phyloP scores from a whole-genome alignment of 2,329 filamentous ascomycete species.

The Alternaria hordeiaustralica region DNA sequence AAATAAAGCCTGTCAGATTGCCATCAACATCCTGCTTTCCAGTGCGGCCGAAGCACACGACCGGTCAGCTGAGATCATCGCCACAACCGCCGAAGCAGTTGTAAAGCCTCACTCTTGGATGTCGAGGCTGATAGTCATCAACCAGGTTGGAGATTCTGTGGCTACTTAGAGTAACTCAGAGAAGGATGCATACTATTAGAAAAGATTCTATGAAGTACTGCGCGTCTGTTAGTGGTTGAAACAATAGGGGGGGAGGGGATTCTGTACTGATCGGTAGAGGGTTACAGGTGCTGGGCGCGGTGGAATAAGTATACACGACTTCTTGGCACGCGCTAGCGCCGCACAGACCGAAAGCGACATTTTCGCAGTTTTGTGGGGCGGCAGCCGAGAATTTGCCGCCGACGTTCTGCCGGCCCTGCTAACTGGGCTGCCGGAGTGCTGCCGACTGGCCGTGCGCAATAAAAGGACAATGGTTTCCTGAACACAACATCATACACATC shows the following conservation, averaged over 20 bases:
- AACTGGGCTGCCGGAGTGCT: not conserved
- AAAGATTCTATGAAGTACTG: conserved; percentile 57
- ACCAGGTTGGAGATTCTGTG: conserved; percentile 88
- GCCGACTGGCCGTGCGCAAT: not conserved
- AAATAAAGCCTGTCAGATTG: conserved; percentile 76
- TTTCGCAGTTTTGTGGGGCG: not conserved
- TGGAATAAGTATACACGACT: no score
- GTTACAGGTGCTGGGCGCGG: no score
- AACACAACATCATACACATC: not conserved
- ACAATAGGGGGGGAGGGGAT: conserved; percentile 1
- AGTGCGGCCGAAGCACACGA: conserved; percentile 78
- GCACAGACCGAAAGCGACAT: not conserved
- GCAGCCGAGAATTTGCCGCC: not conserved
- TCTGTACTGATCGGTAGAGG: no score
- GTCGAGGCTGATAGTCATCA: conserved; percentile 86
- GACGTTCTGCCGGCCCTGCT: not conserved
- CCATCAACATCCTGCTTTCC: conserved; percentile 80
- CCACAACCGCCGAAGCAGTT: conserved; percentile 80
- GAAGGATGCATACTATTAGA: conserved; percentile 93
- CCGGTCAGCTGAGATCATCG: conserved; percentile 88
- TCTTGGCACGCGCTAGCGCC: no score
- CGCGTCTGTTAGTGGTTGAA: not conserved
- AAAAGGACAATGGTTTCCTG: not conserved
- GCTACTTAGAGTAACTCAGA: conserved; percentile 93
- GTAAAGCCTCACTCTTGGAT: conserved; percentile 83